Base-by-base conservation (phyloP, 257 asterid genomes). In the Penstemon newberryi region DNA sequence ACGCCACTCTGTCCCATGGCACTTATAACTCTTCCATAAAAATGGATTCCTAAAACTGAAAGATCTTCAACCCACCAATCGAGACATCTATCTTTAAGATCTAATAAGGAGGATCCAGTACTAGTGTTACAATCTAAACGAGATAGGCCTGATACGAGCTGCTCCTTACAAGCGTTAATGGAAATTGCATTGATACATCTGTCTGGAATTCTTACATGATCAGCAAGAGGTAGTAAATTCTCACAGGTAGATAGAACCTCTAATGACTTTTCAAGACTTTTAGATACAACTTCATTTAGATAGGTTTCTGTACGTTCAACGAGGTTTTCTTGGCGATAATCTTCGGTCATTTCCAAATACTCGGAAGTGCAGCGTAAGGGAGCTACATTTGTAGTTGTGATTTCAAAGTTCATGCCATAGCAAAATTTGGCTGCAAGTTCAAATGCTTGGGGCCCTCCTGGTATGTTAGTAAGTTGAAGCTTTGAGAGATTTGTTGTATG, bases 371-470 rank as follows among this genome's bases (percentile, higher is more conserved):
- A 90, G 39, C 97, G 69, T 1, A 93, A 85, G 58, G 87, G 63
- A 3, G 86, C 99, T 2, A 87, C 91, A 61, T 89, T 93, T 79
- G 78, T 73, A 8, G 97, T 75, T 0, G 86, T 88, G 37, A 93
- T 81, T 78, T 93, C 97, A 13, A 87, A 77, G 72, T 84, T 93
- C 5, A 88, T 85, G 10, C 89, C 94, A 50, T 90, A 90, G 69
- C 96, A 88, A 59, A 93, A 90, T 50, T 93, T 93, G 1, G 96
- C 94, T 5, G 89, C 84, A 1, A 93, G 80, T 79, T 90, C 96
- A 64, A 93, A 93, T 1, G 96, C 61, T 59, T 84, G 90, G 2
- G 96, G 90, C n/a, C 97, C 97, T 4, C 99, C 97, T 0, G 96
- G 99, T 15, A 90, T 54, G 45, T 89, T 86, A 59, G 55, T 73